These are phyloP conservation scores for Xerocomus brunneocitrinus DNA, from an alignment of 768 basidiomycete genomes.

Conservation along the genomic window DNA sequence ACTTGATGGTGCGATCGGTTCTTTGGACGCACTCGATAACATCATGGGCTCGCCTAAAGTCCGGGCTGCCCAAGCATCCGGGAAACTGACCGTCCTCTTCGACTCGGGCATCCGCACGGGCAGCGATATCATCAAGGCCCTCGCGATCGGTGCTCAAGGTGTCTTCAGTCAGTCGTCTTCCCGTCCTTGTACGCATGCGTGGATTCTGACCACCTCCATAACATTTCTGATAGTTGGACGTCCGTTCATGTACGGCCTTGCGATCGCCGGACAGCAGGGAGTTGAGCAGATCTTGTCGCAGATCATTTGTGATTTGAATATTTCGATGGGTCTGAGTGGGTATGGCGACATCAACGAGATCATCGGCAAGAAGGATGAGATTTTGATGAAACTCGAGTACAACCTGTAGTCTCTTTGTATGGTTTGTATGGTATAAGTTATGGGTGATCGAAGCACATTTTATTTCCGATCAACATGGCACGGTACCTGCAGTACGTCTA, in stretches of 20 bases:
- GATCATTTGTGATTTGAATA: slow-evolving; percentile 65
- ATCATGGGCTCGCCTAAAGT: slow-evolving; percentile 64
- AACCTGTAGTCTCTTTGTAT: slow-evolving; percentile 7
- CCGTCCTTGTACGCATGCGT: not conserved
- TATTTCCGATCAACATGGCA: not conserved
- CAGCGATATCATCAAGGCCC: slow-evolving; percentile 77
- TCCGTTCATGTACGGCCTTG: slow-evolving; percentile 71
- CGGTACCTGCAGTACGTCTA: too few relatives aligned
- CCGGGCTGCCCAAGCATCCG: slow-evolving; percentile 51
- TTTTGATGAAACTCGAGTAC: slow-evolving; percentile 20
- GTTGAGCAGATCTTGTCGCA: slow-evolving; percentile 69
- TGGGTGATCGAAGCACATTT: too few relatives aligned
- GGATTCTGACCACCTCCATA: not conserved
- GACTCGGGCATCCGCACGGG: slow-evolving; percentile 78
- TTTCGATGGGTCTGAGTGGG: slow-evolving; percentile 59
- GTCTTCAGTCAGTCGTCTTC: slow-evolving; percentile 55
- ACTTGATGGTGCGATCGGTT: slow-evolving; percentile 75
- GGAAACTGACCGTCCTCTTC: slow-evolving; percentile 64
- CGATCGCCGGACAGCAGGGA: slow-evolving; percentile 66
- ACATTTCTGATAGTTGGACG: slow-evolving; percentile 50
- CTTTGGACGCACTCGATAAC: slow-evolving; percentile 64
- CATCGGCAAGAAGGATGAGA: slow-evolving; percentile 44
- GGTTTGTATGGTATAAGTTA: not conserved
- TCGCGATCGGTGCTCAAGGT: slow-evolving; percentile 82
- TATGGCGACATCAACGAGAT: slow-evolving; percentile 56